These are phyloP conservation scores for Cyberlindnera mycetangii DNA, from an alignment of 805 yeast species.

Conservation along the genomic window DNA sequence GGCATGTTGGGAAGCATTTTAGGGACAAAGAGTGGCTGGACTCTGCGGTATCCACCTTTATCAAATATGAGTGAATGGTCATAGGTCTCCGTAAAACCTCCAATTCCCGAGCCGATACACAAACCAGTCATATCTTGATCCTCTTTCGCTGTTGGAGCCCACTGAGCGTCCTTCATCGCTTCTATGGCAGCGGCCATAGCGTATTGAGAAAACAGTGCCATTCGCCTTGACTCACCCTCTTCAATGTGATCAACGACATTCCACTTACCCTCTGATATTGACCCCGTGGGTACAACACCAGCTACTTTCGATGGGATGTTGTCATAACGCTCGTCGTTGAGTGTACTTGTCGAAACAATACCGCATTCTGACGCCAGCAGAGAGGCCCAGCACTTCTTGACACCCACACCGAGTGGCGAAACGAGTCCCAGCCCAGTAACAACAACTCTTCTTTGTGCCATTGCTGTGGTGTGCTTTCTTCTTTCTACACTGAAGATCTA, in stretches of 20 bases:
- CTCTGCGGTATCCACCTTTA: slow-evolving; percentile 56
- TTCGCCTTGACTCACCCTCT: slow-evolving; percentile 42
- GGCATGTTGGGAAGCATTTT: slow-evolving; percentile 88
- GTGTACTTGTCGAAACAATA: slow-evolving; percentile 46
- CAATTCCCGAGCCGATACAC: slow-evolving; percentile 92
- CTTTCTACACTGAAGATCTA: neutral
- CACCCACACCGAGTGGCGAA: slow-evolving; percentile 82
- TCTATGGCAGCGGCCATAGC: slow-evolving; percentile 75
- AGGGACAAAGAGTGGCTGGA: slow-evolving; percentile 87
- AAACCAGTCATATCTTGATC: slow-evolving; percentile 55
- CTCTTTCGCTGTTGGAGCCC: slow-evolving; percentile 38
- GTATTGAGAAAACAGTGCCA: slow-evolving; percentile 73
- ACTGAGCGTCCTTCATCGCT: slow-evolving; percentile 69
- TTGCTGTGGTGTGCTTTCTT: neutral
- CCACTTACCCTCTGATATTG: slow-evolving; percentile 46
- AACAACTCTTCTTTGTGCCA: slow-evolving; percentile 56
- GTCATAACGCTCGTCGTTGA: slow-evolving; percentile 32
- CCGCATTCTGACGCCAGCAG: slow-evolving; percentile 56
- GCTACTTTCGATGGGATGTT: slow-evolving; percentile 70
- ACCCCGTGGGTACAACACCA: slow-evolving; percentile 65
- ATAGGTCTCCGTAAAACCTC: slow-evolving; percentile 72
- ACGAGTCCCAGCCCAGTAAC: slow-evolving; percentile 89
- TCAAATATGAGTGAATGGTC: slow-evolving; percentile 55
- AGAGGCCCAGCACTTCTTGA: slow-evolving; percentile 48
- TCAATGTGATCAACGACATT: slow-evolving; percentile 47